These are phyloP conservation scores for Tephrocybe rancida DNA, from an alignment of 768 basidiomycete species.

Conservation along the genomic window DNA sequence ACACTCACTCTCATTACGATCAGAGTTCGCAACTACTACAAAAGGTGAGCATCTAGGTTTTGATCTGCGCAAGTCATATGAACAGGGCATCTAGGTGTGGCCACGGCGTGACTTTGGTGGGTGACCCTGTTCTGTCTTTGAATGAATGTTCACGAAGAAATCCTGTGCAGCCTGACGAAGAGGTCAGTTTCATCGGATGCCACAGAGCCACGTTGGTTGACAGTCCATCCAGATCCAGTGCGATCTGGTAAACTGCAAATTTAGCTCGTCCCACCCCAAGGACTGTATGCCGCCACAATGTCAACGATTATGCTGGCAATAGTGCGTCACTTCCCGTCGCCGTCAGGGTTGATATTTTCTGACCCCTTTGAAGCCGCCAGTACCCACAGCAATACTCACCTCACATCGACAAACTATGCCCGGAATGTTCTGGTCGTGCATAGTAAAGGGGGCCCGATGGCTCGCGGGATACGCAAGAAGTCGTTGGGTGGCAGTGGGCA, in stretches of 20 bases:
- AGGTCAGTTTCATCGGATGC: slow-evolving; percentile 32
- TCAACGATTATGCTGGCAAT: slow-evolving; percentile 67
- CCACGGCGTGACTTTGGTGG: slow-evolving; percentile 52
- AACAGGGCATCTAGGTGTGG: slow-evolving; percentile 45
- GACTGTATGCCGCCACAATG: slow-evolving; percentile 55
- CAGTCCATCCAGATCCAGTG: slow-evolving; percentile 56
- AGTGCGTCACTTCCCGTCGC: slow-evolving; percentile 43
- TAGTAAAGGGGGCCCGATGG: not conserved
- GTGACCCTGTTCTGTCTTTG: slow-evolving; percentile 13
- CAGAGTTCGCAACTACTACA: slow-evolving; percentile 62
- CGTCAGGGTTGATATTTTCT: not conserved
- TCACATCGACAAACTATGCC: slow-evolving; percentile 61
- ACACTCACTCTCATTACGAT: not conserved
- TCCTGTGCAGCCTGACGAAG: slow-evolving; percentile 55
- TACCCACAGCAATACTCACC: slow-evolving; percentile 72
- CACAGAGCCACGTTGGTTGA: slow-evolving; percentile 6
- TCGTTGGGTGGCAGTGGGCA: not conserved
- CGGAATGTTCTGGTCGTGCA: slow-evolving; percentile 38
- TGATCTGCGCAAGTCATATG: slow-evolving; percentile 4
- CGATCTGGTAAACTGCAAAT: slow-evolving; percentile 59
- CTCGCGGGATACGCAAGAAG: not conserved
- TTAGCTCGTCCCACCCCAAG: slow-evolving; percentile 57
- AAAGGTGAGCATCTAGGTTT: slow-evolving; percentile 36
- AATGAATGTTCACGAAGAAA: not conserved
- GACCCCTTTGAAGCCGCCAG: slow-evolving; percentile 45